phyloP scores from a whole-genome alignment of 1,284 basidiomycete species.

The Microbotryum silenes-acaulis region DNA sequence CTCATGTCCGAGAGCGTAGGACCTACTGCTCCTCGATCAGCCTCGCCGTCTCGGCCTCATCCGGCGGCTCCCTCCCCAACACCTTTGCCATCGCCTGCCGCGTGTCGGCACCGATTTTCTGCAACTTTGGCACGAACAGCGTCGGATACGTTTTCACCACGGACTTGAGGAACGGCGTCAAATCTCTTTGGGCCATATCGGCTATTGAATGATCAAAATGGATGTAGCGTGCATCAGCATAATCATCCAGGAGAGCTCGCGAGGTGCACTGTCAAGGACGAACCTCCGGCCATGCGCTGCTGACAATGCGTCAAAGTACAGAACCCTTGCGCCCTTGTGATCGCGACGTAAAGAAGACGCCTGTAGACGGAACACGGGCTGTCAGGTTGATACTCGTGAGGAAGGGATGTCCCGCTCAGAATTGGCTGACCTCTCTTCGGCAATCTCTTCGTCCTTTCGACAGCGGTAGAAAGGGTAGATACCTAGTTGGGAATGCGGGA shows the following conservation, averaged over 20 bases:
- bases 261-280: not conserved
- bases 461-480: slow-evolving; percentile 71
- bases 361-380: slow-evolving; percentile 39
- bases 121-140: slow-evolving; percentile 24
- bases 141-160: slow-evolving; percentile 11
- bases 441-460: slow-evolving; percentile 53
- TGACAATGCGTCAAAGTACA: slow-evolving; percentile 54
- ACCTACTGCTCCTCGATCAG: slow-evolving; percentile 18
- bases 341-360: slow-evolving; percentile 79
- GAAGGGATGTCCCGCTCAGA: not conserved
- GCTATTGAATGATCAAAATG: not conserved
- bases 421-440: slow-evolving; percentile 65
- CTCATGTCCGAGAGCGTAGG: not conserved
- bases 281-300: slow-evolving; percentile 34
- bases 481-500: slow-evolving; percentile 57
- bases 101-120: slow-evolving; percentile 18
- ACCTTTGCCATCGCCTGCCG: slow-evolving; percentile 18
- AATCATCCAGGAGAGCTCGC: not conserved
- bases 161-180: slow-evolving; percentile 17
- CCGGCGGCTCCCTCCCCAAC: slow-evolving; percentile 5
- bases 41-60: slow-evolving; percentile 9
- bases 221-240: not conserved
- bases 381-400: not conserved
- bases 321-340: slow-evolving; percentile 73
- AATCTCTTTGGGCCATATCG: slow-evolving; percentile 7